Evolutionary conservation across 495 filamentous ascomycete species (phyloP).

Genomic region (Penicillium roqueforti): DNA sequence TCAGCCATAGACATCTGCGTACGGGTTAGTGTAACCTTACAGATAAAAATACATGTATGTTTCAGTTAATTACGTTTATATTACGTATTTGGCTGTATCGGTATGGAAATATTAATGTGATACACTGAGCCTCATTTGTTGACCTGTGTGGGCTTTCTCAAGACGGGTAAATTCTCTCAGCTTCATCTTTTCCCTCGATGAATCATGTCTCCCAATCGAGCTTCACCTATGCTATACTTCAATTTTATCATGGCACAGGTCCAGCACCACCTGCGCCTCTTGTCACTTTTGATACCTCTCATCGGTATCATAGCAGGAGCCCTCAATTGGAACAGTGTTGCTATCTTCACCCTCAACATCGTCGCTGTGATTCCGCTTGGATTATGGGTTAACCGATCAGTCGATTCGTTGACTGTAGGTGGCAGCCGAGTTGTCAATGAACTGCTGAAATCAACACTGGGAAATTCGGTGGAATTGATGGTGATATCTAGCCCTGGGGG

Average conservation of each 20-base stretch:
- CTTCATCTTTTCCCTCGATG: not conserved
- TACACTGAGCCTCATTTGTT: not conserved
- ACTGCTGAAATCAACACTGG: slow-evolving; percentile 27
- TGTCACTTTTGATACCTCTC: slow-evolving; percentile 4
- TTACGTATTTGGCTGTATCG: not conserved
- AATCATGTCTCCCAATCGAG: not conserved
- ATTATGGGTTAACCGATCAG: slow-evolving; percentile 15
- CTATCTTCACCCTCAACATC: slow-evolving; percentile 22
- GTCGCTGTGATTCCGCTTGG: slow-evolving; percentile 14
- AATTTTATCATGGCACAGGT: not conserved
- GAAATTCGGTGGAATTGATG: slow-evolving; percentile 26
- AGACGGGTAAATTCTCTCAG: not conserved
- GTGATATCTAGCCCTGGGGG: not conserved
- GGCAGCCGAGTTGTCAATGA: slow-evolving; percentile 11
- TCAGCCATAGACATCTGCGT: not conserved
- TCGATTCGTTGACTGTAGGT: slow-evolving; percentile 13
- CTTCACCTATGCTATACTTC: not conserved
- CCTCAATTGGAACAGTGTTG: slow-evolving; percentile 1
- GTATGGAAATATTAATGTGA: not conserved
- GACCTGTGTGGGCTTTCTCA: not conserved
- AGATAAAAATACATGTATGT: slow-evolving; percentile 6
- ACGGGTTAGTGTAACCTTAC: not conserved
- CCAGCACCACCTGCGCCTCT: not conserved
- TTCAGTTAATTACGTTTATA: not conserved
- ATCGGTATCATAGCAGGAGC: slow-evolving; percentile 13